A percentile compares a stretch with the other conserved stretches of the same genome.
Conservation (phyloP, 805 yeast species). For the Metschnikowia continentalis region DNA sequence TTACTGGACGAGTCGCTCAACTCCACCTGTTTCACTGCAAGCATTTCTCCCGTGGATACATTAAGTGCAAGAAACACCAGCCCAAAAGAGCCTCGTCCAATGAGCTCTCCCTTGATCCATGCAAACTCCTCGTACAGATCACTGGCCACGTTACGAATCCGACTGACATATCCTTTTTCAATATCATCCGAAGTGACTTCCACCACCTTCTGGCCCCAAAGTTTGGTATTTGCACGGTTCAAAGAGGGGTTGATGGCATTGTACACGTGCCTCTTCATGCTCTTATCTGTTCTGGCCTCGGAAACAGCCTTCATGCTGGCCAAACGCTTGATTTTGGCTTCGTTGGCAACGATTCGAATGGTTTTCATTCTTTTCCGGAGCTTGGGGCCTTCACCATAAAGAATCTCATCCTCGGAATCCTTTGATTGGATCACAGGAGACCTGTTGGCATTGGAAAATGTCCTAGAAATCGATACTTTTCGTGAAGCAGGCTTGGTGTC, state of each 20-base stretch:
- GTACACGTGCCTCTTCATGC: constrained; percentile 1
- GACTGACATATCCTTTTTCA: constrained; percentile 60
- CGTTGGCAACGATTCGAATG: constrained; percentile 88
- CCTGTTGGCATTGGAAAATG: constrained; percentile 41
- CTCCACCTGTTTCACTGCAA: constrained; percentile 94
- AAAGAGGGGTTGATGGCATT: constrained; percentile 23
- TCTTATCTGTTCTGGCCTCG: constrained; percentile 4
- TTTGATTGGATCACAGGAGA: constrained; percentile 30
- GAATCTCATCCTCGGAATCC: constrained; percentile 30
- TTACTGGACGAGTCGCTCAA: constrained; percentile 32
- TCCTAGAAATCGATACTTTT: constrained; percentile 31
- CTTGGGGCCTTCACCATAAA: constrained; percentile 39
- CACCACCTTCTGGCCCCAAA: constrained; percentile 95
- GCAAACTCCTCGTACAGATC: constrained; percentile 83
- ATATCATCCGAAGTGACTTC: constrained; percentile 78
- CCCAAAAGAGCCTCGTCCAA: constrained; percentile 96
- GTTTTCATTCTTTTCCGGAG: constrained; percentile 73
- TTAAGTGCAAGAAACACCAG: constrained; percentile 87
- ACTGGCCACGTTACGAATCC: constrained; percentile 52
- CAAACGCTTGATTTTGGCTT: constrained; percentile 52
- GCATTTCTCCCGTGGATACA: constrained; percentile 96
- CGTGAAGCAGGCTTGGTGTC: constrained; percentile 21
- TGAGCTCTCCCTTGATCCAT: constrained; percentile 96
- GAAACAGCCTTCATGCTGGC: constrained; percentile 21
- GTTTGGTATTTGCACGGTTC: constrained; percentile 77